These are phyloP conservation scores for Phanerochaete sordida DNA, from an alignment of 768 basidiomycete genomes.

Conservation along the genomic window DNA sequence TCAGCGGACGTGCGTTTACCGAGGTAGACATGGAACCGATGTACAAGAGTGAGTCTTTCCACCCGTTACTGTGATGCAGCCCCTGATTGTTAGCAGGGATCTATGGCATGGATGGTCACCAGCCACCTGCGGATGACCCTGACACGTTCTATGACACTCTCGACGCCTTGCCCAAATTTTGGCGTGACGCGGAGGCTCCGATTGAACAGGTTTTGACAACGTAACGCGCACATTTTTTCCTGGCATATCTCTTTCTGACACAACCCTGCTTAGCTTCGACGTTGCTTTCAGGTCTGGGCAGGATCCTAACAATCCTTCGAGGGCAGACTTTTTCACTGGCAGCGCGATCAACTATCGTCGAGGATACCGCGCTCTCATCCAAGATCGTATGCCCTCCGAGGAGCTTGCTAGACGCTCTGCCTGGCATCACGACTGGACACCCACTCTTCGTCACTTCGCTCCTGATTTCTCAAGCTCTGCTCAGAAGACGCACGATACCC, in stretches of 20 bases:
- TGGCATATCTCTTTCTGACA: neutral
- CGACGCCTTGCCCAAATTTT: slow-evolving; percentile 52
- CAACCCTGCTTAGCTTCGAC: slow-evolving; percentile 48
- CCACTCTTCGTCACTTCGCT: slow-evolving; percentile 42
- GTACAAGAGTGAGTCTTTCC: slow-evolving; percentile 49
- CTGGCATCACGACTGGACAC: slow-evolving; percentile 52
- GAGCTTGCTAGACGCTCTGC: slow-evolving; percentile 37
- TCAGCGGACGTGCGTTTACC: slow-evolving; percentile 41
- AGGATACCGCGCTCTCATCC: slow-evolving; percentile 50
- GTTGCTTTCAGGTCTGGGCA: slow-evolving; percentile 51
- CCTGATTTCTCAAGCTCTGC: slow-evolving; percentile 33
- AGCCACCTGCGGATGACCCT: slow-evolving; percentile 23
- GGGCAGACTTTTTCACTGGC: slow-evolving; percentile 58
- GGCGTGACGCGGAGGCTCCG: slow-evolving; percentile 47
- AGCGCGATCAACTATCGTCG: slow-evolving; percentile 46
- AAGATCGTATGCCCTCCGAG: slow-evolving; percentile 42
- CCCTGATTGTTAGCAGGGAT: slow-evolving; percentile 13
- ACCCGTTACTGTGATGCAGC: neutral
- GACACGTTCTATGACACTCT: slow-evolving; percentile 45
- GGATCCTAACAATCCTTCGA: slow-evolving; percentile 38
- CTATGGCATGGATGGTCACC: slow-evolving; percentile 10
- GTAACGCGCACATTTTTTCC: slow-evolving; percentile 33
- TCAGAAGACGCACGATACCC: slow-evolving; percentile 31
- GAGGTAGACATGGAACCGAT: slow-evolving; percentile 46
- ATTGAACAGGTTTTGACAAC: slow-evolving; percentile 57